Evolutionary conservation across 306 rosid genomes (phyloP).

Genomic region (Begonia fuchsioides): DNA sequence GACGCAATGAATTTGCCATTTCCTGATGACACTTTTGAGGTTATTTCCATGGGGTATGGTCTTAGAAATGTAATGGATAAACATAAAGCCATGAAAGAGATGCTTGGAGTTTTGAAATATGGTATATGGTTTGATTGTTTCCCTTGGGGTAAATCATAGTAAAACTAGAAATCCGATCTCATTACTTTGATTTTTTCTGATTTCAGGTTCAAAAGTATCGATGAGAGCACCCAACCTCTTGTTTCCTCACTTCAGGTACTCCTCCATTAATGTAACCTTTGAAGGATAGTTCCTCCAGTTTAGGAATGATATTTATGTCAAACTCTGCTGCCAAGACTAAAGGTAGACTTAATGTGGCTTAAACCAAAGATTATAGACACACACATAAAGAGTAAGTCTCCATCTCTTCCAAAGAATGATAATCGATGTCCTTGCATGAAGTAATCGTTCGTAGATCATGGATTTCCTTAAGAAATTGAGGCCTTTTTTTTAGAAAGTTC

Average conservation of each 20-base stretch:
- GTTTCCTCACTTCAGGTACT: conserved; percentile 45
- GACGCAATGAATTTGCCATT: conserved; percentile 86
- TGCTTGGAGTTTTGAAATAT: conserved; percentile 54
- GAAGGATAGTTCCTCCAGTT: too few species aligned
- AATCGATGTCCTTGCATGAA: too few species aligned
- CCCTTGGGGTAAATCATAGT: not conserved
- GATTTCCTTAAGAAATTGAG: too few species aligned
- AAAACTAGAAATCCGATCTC: not conserved
- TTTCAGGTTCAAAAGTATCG: conserved; percentile 54
- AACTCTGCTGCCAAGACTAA: too few species aligned
- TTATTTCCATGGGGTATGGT: conserved; percentile 82
- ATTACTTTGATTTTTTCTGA: conserved; percentile 7
- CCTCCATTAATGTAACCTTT: not conserved
- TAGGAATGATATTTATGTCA: too few species aligned
- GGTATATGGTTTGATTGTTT: conserved; percentile 24
- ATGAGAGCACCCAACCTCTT: conserved; percentile 38
- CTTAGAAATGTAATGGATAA: conserved; percentile 72
- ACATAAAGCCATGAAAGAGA: conserved; percentile 54
- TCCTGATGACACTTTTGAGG: conserved; percentile 59
- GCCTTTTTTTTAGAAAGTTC: too few species aligned
- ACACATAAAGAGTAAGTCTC: too few species aligned
- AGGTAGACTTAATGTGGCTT: too few species aligned
- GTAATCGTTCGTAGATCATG: too few species aligned
- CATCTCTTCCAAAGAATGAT: too few species aligned
- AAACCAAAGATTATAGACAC: too few species aligned